Conservation (phyloP, 2,329 filamentous ascomycete species). For the Monosporascus sp. region DNA sequence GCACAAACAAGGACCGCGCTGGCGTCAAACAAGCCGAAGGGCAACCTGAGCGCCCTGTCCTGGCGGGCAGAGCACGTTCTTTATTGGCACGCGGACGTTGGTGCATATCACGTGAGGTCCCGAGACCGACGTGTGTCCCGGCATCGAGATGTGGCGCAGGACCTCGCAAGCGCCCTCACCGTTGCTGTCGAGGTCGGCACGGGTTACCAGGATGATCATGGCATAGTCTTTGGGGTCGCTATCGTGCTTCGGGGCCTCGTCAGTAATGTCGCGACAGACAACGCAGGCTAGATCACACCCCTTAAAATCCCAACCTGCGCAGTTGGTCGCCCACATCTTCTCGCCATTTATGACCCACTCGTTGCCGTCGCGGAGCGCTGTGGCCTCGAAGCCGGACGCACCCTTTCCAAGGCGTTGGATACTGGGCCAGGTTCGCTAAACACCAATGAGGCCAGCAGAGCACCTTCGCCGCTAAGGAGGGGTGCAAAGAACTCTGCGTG, state of each 20-base stretch:
- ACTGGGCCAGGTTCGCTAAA: constrained; percentile 47
- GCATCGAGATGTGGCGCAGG: constrained; percentile 37
- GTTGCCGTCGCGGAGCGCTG: constrained; percentile 41
- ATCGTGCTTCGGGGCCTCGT: not conserved
- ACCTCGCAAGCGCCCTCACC: constrained; percentile 37
- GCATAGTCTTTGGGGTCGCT: constrained; percentile 26
- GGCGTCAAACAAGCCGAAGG: constrained; percentile 35
- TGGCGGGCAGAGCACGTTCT: constrained; percentile 40
- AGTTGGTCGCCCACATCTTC: constrained; percentile 53
- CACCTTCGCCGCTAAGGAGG: constrained; percentile 38
- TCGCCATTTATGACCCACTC: constrained; percentile 49
- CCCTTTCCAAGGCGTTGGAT: constrained; percentile 49
- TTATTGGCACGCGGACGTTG: constrained; percentile 39
- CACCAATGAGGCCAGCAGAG: constrained; percentile 45
- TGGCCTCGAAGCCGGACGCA: constrained; percentile 42
- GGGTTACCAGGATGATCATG: constrained; percentile 46
- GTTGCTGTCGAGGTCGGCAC: constrained; percentile 41
- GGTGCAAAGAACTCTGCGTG: constrained; percentile 40
- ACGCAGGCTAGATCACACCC: constrained; percentile 49
- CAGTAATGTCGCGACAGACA: constrained; percentile 38
- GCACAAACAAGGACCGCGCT: constrained; percentile 46
- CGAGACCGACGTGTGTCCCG: constrained; percentile 42
- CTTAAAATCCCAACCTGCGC: constrained; percentile 45
- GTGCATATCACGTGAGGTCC: constrained; percentile 45
- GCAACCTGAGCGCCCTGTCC: constrained; percentile 38